Evolutionary conservation across 2,329 filamentous ascomycete species (phyloP).

Genomic region (Chlorencoelia australis): DNA sequence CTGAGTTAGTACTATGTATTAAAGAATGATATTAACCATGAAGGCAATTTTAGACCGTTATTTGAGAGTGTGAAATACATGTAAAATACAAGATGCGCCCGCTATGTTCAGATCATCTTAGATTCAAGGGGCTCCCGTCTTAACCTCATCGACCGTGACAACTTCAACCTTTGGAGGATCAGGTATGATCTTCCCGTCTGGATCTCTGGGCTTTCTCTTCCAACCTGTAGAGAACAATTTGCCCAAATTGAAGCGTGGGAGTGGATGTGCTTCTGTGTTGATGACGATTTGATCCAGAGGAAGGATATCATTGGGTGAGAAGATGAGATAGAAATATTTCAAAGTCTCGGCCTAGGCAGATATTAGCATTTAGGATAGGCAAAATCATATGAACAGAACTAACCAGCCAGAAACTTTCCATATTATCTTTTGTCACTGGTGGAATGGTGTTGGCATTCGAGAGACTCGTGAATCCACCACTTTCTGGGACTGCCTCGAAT

Average conservation of each 20-base stretch:
- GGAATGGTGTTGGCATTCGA: slow-evolving; percentile 65
- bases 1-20: too few species aligned
- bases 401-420: slow-evolving; percentile 98
- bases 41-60: not conserved
- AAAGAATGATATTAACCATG: not conserved
- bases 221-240: slow-evolving; percentile 72
- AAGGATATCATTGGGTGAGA: slow-evolving; percentile 72
- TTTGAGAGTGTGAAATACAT: slow-evolving; percentile 8
- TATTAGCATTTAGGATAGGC: slow-evolving; percentile 9
- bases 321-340: slow-evolving; percentile 95
- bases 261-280: slow-evolving; percentile 89
- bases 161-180: slow-evolving; percentile 12
- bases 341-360: slow-evolving; percentile 73
- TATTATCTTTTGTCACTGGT: slow-evolving; percentile 68
- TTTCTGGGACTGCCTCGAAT: slow-evolving; percentile 69
- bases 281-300: slow-evolving; percentile 82
- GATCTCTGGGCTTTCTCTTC: slow-evolving; percentile 54
- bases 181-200: slow-evolving; percentile 25
- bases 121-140: slow-evolving; percentile 4
- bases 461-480: slow-evolving; percentile 74
- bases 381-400: slow-evolving; percentile 28
- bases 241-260: slow-evolving; percentile 78
- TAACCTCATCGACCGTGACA: slow-evolving; percentile 11
- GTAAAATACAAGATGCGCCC: slow-evolving; percentile 2
- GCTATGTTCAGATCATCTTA: slow-evolving; percentile 11